A percentile compares a stretch with the other conserved stretches of the same genome.
Evolutionary conservation across 1,139 yeast genomes (phyloP).

Genomic region (Candida frijolesensis): DNA sequence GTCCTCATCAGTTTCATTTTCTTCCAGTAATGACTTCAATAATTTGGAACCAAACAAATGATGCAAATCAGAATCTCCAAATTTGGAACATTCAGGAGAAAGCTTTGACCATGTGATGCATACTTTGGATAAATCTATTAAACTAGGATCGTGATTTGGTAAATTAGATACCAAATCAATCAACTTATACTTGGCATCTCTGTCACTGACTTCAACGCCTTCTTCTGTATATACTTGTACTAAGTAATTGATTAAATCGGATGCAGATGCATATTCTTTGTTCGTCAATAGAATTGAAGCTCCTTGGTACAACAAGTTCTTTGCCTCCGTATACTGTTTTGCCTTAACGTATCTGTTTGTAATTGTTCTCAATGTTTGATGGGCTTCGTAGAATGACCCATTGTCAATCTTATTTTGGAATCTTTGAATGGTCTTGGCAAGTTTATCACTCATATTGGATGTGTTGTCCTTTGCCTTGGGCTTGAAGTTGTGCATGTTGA

Average conservation of each 20-base stretch:
- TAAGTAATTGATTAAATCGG: slow-evolving; percentile 75
- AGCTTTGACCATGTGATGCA: slow-evolving; percentile 65
- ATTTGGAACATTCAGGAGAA: slow-evolving; percentile 41
- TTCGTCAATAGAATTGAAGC: slow-evolving; percentile 67
- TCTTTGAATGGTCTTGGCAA: slow-evolving; percentile 61
- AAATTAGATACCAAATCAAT: slow-evolving; percentile 39
- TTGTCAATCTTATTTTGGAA: slow-evolving; percentile 69
- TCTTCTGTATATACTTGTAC: slow-evolving; percentile 67
- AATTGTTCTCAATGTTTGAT: slow-evolving; percentile 87
- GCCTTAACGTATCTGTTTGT: slow-evolving; percentile 79
- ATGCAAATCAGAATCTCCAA: slow-evolving; percentile 78
- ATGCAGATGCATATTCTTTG: slow-evolving; percentile 75
- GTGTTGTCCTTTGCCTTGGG: background rate
- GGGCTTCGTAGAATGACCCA: slow-evolving; percentile 91
- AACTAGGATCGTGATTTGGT: slow-evolving; percentile 61
- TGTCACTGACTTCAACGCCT: slow-evolving; percentile 38
- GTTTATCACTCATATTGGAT: slow-evolving; percentile 38
- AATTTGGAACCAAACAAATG: slow-evolving; percentile 73
- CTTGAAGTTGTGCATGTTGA: background rate
- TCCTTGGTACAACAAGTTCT: slow-evolving; percentile 71
- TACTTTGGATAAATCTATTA: slow-evolving; percentile 58
- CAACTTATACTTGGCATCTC: slow-evolving; percentile 40
- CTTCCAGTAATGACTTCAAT: slow-evolving; percentile 25
- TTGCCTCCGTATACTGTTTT: slow-evolving; percentile 68
- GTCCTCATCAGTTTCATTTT: slow-evolving; percentile 16